Conservation (phyloP, 495 filamentous ascomycete species). For the Margaritispora aquatica region DNA sequence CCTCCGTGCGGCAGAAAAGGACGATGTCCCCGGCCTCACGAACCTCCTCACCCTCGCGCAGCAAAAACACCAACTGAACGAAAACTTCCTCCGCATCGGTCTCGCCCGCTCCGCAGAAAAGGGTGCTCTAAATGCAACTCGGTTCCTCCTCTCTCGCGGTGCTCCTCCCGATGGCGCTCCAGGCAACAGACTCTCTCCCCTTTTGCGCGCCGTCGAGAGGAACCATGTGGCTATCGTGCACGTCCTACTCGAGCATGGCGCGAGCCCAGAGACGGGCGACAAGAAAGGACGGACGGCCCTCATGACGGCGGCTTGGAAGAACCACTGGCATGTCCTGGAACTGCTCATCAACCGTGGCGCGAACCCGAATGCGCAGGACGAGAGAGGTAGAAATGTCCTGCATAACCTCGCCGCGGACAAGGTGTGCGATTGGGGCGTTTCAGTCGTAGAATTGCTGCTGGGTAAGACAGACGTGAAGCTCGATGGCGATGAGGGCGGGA, state of each 20-base stretch:
- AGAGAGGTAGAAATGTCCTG: conserved; percentile 27
- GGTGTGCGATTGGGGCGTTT: conserved; percentile 43
- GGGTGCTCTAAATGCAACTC: conserved; percentile 34
- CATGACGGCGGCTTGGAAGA: conserved; percentile 23
- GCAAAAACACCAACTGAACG: conserved; percentile 37
- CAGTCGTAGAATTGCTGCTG: conserved; percentile 41
- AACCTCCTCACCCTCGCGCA: conserved; percentile 35
- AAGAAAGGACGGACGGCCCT: conserved; percentile 24
- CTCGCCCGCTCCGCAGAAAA: conserved; percentile 46
- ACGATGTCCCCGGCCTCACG: conserved; percentile 32
- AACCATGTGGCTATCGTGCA: conserved; percentile 34
- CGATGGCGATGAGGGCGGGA: conserved; percentile 36
- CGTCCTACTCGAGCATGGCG: conserved; percentile 31
- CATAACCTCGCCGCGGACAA: conserved; percentile 54
- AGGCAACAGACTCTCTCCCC: conserved; percentile 35
- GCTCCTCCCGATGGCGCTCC: conserved; percentile 36
- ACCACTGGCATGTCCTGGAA: conserved; percentile 20
- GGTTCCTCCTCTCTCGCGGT: conserved; percentile 40
- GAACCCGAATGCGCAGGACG: conserved; percentile 21
- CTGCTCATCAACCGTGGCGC: conserved; percentile 23
- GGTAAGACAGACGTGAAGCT: conserved; percentile 34
- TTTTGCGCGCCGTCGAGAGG: conserved; percentile 45
- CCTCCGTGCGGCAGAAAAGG: conserved; percentile 43
- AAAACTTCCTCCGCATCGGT: conserved; percentile 44
- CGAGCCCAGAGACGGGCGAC: conserved; percentile 37